Evolutionary conservation across 768 basidiomycete genomes (phyloP).

Genomic region (Boletus coccyginus): DNA sequence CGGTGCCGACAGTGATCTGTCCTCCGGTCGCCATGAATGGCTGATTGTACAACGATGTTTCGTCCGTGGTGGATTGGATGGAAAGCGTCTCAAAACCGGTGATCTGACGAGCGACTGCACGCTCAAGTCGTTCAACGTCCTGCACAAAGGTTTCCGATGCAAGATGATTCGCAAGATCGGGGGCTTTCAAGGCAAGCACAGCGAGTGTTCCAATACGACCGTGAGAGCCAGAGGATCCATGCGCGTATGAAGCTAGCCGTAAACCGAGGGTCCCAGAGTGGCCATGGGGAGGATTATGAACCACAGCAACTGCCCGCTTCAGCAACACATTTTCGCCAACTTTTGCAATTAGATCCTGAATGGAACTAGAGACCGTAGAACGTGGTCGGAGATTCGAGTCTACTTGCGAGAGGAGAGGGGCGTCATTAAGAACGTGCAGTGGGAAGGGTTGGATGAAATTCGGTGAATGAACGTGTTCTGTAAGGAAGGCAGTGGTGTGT

Average conservation of each 20-base stretch:
- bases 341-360: constrained; percentile 68
- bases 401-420: constrained; percentile 61
- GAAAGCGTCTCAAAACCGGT: constrained; percentile 73
- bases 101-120: constrained; percentile 80
- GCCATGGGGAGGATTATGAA: constrained; percentile 36
- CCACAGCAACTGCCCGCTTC: constrained; percentile 51
- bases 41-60: constrained; percentile 64
- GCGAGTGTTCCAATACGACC: constrained; percentile 62
- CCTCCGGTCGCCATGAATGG: constrained; percentile 75
- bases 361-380: constrained; percentile 57
- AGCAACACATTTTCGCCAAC: constrained; percentile 79
- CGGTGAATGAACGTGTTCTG: constrained; percentile 37
- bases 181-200: constrained; percentile 51
- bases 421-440: constrained; percentile 52
- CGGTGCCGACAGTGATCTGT: constrained; percentile 35
- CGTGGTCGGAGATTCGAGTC: constrained; percentile 32
- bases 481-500: constrained; percentile 75
- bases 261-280: constrained; percentile 37
- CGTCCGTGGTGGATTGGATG: constrained; percentile 42
- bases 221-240: constrained; percentile 52
- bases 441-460: constrained; percentile 48
- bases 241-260: constrained; percentile 56
- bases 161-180: constrained; percentile 42
- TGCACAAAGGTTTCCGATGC: constrained; percentile 46
- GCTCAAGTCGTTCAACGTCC: constrained; percentile 64